These are phyloP conservation scores for Aspergillus fijiensis DNA, from an alignment of 2,329 filamentous ascomycete genomes.

Conservation along the genomic window DNA sequence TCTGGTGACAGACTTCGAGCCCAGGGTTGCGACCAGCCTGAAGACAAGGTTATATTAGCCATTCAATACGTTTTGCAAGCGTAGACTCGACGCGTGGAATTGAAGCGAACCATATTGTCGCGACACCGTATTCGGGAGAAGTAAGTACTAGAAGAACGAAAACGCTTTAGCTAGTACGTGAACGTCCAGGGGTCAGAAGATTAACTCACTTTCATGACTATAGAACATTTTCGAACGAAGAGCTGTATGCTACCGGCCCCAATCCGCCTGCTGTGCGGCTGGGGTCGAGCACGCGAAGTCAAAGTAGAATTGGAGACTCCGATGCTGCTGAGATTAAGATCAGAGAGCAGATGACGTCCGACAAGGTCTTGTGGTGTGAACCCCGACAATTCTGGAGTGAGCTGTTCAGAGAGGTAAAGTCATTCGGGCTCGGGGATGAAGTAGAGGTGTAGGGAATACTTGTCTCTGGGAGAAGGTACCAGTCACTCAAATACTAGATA, in stretches of 20 bases:
- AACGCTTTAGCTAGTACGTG: background rate
- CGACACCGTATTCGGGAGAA: constrained; percentile 83
- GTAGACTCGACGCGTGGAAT: background rate
- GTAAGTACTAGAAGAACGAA: constrained; percentile 62
- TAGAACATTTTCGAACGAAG: constrained; percentile 72
- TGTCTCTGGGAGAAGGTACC: too few species aligned
- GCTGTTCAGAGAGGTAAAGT: too few species aligned
- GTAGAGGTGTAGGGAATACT: too few species aligned
- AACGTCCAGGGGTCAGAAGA: background rate
- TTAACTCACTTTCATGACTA: constrained; percentile 78
- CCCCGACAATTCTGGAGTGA: too few species aligned
- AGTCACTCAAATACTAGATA: too few species aligned
- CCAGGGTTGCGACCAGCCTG: constrained; percentile 90
- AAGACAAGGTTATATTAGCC: background rate
- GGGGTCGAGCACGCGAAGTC: background rate
- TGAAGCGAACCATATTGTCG: constrained; percentile 75
- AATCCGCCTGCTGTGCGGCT: background rate
- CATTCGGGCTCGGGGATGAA: too few species aligned
- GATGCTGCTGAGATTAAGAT: background rate
- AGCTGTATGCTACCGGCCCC: background rate
- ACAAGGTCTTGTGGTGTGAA: background rate
- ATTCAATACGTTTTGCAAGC: too few species aligned
- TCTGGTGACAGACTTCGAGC: constrained; percentile 66
- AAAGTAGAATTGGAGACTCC: background rate
- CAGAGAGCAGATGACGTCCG: background rate